A percentile compares a stretch with the other conserved stretches of the same genome.
phyloP scores from a whole-genome alignment of 495 filamentous ascomycete species.

The Trichoderma gamsii region DNA sequence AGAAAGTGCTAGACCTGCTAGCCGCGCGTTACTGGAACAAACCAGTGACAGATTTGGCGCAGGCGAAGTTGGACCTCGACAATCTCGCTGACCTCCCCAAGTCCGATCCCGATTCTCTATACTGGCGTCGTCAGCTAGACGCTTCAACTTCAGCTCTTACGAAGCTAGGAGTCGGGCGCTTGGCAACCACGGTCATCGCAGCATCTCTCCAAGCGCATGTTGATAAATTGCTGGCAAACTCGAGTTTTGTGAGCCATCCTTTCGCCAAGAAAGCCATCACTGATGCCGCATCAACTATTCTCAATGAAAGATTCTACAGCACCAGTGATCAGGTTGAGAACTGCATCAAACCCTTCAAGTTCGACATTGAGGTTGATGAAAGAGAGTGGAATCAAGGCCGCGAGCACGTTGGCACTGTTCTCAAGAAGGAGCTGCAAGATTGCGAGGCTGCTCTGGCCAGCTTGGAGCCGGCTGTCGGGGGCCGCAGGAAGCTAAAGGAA shows the following conservation, averaged over 20 bases:
- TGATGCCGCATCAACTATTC: conserved; percentile 77
- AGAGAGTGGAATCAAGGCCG: conserved; percentile 79
- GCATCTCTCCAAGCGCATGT: conserved; percentile 80
- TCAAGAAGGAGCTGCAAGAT: conserved; percentile 77
- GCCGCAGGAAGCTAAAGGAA: conserved; percentile 76
- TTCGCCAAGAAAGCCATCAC: conserved; percentile 86
- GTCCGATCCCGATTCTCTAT: conserved; percentile 72
- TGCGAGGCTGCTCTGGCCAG: conserved; percentile 72
- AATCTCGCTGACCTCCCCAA: conserved; percentile 72
- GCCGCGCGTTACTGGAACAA: conserved; percentile 97
- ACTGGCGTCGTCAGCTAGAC: conserved; percentile 93
- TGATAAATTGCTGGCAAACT: conserved; percentile 67
- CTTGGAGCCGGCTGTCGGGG: conserved; percentile 69
- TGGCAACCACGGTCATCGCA: conserved; percentile 86
- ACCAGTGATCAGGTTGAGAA: conserved; percentile 99
- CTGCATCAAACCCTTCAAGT: conserved; percentile 98
- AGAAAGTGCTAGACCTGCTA: conserved; percentile 91
- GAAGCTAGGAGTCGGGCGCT: conserved; percentile 84
- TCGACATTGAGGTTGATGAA: conserved; percentile 88
- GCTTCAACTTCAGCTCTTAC: conserved; percentile 84
- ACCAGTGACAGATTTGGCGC: conserved; percentile 69
- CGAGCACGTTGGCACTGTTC: conserved; percentile 66
- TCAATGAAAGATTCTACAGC: conserved; percentile 92
- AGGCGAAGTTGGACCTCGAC: conserved; percentile 59
- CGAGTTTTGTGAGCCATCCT: conserved; percentile 82